These are phyloP conservation scores for Ganoderma leucocontextum DNA, from an alignment of 1,284 basidiomycete genomes.

Conservation along the genomic window DNA sequence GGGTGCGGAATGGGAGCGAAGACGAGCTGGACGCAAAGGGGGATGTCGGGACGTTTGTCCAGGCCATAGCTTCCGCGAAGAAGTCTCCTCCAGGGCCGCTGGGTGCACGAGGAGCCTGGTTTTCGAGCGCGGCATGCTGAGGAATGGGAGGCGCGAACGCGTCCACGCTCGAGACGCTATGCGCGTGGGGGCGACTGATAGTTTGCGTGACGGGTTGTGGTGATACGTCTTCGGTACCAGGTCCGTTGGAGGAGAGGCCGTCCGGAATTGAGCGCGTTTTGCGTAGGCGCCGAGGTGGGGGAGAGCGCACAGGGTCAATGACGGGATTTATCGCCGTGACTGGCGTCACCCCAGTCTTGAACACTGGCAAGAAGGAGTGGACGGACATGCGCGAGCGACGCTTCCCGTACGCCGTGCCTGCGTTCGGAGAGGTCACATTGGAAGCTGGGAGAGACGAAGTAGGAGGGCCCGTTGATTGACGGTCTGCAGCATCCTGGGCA, in stretches of 20 bases:
- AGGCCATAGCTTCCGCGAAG: conserved; percentile 73
- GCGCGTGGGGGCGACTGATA: conserved; percentile 72
- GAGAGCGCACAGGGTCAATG: conserved; percentile 40
- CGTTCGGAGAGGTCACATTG: conserved; percentile 30
- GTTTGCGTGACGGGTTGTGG: conserved; percentile 34
- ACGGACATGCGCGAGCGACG: conserved; percentile 75
- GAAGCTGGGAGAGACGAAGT: conserved; percentile 18
- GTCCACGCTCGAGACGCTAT: conserved; percentile 80
- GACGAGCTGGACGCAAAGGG: conserved; percentile 47
- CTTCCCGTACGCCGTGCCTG: conserved; percentile 35
- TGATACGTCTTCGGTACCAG: conserved; percentile 20
- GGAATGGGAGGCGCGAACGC: conserved; percentile 49
- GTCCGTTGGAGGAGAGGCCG: conserved; percentile 21
- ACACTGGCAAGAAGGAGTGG: conserved; percentile 65
- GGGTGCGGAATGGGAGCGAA: conserved; percentile 38
- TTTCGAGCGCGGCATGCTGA: conserved; percentile 10
- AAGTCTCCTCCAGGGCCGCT: conserved; percentile 52
- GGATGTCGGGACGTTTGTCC: conserved; percentile 50
- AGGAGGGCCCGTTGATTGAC: conserved; percentile 25
- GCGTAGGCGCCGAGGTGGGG: conserved; percentile 58
- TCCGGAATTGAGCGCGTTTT: conserved; percentile 79
- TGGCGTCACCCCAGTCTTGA: conserved; percentile 50
- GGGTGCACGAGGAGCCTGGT: conserved; percentile 10
- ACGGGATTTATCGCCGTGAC: conserved; percentile 34
- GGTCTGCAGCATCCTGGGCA: conserved; percentile 40